Evolutionary conservation across 1,284 basidiomycete genomes (phyloP), one percentile per base, ranked within the genome.

Genomic region (Hortiboletus rubellus): DNA sequence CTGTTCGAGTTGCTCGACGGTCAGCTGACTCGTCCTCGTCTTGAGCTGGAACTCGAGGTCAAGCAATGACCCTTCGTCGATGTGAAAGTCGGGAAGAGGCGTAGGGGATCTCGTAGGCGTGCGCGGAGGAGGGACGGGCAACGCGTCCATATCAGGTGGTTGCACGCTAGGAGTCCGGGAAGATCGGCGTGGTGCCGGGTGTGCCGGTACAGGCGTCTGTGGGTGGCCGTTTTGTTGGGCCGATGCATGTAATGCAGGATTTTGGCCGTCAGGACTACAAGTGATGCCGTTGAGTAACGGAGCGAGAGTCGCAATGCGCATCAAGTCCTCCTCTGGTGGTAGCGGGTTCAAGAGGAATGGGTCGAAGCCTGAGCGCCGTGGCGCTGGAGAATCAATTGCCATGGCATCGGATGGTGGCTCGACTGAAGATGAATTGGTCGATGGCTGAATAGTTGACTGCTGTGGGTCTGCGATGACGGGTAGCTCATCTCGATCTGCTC

Each of bases 1-100:
- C 70, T 98, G 94, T 69, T 98, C 96, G 3, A 99, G 82, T 71
- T 98, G 87, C 68, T 99, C 96, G 46, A 98, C 81, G 27, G 79
- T 91, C 44, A 95, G 76, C 1, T 67, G 66, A 2, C 63, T 71
- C 1, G 93, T 96, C 46, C 71, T 69, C 24, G 80, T 75, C 34
- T 75, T 75, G 33, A 92, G 70, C 52, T 76, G 73, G 12, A 68
- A 54, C 57, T 77, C 71, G 1, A 94, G 76, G 22, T 79, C 67
- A 1, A 63, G 63, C 8, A 92, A 62, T 5, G 77, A 66, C 5
- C 57, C 66, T 33, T 82, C 76, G 55, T 86, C 75, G 5, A 92
- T 65, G 45, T 80, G 71, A 69, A 94, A 92, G 44, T 87, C 83
- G 1, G 89, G 89, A 4, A 85, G 75, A 5, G 82, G 81, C 0